Evolutionary conservation across 2,329 filamentous ascomycete species (phyloP).

Genomic region (Neonectria faginata): DNA sequence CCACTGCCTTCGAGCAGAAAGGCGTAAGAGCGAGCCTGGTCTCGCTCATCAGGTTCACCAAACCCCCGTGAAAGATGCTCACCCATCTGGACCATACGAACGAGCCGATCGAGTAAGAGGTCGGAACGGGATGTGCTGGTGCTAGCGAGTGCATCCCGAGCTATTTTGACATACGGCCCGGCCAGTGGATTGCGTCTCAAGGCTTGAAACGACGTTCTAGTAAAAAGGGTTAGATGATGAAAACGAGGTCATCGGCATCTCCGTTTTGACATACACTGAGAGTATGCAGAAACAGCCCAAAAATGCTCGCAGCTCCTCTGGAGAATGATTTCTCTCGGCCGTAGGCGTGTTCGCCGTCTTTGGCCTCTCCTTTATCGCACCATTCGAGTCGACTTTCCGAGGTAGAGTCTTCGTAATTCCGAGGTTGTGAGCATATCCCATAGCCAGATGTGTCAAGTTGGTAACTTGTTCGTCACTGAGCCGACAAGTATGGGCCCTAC

Average conservation of each 20-base stretch:
- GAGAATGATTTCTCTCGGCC: constrained; percentile 43
- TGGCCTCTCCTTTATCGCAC: constrained; percentile 22
- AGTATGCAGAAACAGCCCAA: constrained; percentile 55
- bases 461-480: constrained; percentile 52
- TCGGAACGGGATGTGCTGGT: constrained; percentile 46
- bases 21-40: constrained; percentile 46
- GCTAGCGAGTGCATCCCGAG: constrained; percentile 47
- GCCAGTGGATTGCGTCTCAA: constrained; percentile 50
- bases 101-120: constrained; percentile 49
- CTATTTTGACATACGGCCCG: constrained; percentile 50
- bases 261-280: constrained; percentile 51
- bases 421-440: constrained; percentile 57
- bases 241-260: neutral
- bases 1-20: constrained; percentile 51
- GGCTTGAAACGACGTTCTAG: constrained; percentile 54
- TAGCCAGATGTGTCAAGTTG: constrained; percentile 54
- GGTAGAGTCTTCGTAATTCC: constrained; percentile 46
- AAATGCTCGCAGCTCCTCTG: constrained; percentile 54
- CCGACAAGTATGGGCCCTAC: constrained; percentile 52
- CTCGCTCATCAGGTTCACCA: constrained; percentile 46
- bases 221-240: constrained; percentile 3
- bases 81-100: constrained; percentile 52
- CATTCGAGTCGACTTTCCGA: constrained; percentile 26
- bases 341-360: constrained; percentile 34
- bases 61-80: constrained; percentile 51